A percentile compares a stretch with the other conserved stretches of the same genome.
phyloP scores from a whole-genome alignment of 129 eudicot species.

The Saussurea involucrata region DNA sequence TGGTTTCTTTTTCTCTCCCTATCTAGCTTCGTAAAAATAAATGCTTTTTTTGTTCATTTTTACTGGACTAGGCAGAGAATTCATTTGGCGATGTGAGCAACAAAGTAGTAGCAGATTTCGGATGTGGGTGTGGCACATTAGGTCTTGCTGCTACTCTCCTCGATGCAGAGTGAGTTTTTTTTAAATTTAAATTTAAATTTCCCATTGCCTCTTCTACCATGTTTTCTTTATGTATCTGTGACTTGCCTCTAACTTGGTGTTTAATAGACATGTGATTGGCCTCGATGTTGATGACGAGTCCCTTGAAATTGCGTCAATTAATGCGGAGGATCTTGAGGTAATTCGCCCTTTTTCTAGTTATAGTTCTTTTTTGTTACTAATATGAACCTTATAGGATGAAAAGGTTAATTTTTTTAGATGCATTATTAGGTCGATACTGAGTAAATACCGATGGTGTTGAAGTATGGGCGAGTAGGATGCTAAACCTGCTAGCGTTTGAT shows the following conservation, averaged over 20 bases:
- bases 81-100: conserved; percentile 64
- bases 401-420: not conserved
- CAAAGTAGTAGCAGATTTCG: conserved; percentile 95
- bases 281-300: conserved; percentile 80
- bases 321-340: conserved; percentile 96
- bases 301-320: conserved; percentile 68
- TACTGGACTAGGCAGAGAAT: conserved; percentile 73
- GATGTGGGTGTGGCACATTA: conserved; percentile 97
- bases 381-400: not conserved
- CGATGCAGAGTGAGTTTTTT: conserved; percentile 70
- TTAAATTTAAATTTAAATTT: no score
- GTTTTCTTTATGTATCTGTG: not conserved
- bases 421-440: not conserved
- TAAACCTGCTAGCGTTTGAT: not conserved
- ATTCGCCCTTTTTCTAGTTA: not conserved
- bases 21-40: not conserved
- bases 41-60: not conserved
- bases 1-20: not conserved
- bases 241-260: conserved; percentile 12
- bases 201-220: not conserved
- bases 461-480: not conserved
- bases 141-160: conserved; percentile 92
- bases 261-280: conserved; percentile 71
- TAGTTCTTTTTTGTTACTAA: not conserved
- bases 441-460: not conserved